phyloP scores from a whole-genome alignment of 2,329 filamentous ascomycete species.

The Alternaria hordeiaustralica region DNA sequence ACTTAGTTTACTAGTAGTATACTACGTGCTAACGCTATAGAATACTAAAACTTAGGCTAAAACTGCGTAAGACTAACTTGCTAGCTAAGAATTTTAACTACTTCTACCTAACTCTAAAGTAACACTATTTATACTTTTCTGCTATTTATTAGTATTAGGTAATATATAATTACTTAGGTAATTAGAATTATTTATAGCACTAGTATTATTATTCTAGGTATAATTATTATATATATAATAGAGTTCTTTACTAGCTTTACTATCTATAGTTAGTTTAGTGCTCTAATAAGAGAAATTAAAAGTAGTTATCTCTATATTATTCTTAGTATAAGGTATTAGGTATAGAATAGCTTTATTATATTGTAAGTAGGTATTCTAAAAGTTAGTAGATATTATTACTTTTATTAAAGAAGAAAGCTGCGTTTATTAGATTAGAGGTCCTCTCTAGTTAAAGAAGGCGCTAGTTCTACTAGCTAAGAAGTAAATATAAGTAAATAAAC shows the following conservation, averaged over 20 bases:
- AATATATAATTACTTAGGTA: conserved; percentile 2
- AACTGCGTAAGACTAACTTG: neutral
- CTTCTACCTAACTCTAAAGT: neutral
- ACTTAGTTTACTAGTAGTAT: neutral
- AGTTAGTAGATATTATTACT: neutral
- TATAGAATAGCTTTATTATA: too few species aligned
- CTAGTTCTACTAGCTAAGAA: neutral
- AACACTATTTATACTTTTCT: neutral
- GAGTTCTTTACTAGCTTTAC: neutral
- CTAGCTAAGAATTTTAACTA: neutral
- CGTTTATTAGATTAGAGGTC: neutral
- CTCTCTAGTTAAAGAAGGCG: neutral
- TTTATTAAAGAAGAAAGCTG: neutral
- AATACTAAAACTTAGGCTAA: conserved; percentile 1
- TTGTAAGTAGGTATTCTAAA: neutral
- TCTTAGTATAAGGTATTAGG: neutral
- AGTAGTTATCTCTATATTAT: neutral
- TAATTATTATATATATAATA: neutral
- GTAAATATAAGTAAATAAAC: neutral
- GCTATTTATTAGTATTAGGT: neutral
- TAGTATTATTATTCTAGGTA: neutral
- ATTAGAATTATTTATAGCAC: neutral
- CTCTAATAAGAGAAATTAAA: neutral
- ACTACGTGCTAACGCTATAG: neutral
- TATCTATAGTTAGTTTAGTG: neutral